Evolutionary conservation across 2,329 filamentous ascomycete species (phyloP).

Genomic region (Ascochyta pisi): DNA sequence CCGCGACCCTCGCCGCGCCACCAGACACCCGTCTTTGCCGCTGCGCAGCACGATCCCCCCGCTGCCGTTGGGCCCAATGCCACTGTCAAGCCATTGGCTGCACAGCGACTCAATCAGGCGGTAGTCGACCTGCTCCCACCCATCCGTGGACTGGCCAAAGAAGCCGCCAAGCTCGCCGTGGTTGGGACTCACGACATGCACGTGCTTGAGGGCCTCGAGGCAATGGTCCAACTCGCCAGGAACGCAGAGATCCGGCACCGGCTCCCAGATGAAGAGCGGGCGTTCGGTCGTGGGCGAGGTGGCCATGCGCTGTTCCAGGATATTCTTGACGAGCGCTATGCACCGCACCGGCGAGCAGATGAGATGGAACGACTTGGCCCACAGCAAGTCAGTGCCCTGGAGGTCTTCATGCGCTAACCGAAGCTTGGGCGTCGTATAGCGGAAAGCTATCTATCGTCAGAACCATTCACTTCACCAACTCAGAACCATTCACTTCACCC

Average conservation of each 20-base stretch:
- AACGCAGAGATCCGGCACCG: conserved; percentile 85
- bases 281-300: conserved; percentile 26
- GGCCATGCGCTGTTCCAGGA: conserved; percentile 62
- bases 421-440: conserved; percentile 85
- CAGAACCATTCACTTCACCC: too few species aligned
- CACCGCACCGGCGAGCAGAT: conserved; percentile 83
- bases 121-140: conserved; percentile 46
- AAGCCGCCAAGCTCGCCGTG: conserved; percentile 87
- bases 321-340: conserved; percentile 75
- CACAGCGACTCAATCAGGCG: conserved; percentile 52
- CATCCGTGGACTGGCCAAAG: conserved; percentile 64
- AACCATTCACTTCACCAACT: too few species aligned
- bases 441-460: conserved; percentile 65
- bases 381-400: conserved; percentile 65
- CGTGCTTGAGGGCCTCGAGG: conserved; percentile 58
- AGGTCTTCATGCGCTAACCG: conserved; percentile 78
- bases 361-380: conserved; percentile 82
- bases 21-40: conserved; percentile 73
- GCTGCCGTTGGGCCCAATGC: conserved; percentile 45
- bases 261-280: conserved; percentile 91
- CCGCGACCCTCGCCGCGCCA: conserved; percentile 48
- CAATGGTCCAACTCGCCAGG: conserved; percentile 66
- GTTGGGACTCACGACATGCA: conserved; percentile 77
- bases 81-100: conserved; percentile 45
- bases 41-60: conserved; percentile 72